Conservation (phyloP, 192 early-diverging fungal species). For the Entomortierella parvispora region DNA sequence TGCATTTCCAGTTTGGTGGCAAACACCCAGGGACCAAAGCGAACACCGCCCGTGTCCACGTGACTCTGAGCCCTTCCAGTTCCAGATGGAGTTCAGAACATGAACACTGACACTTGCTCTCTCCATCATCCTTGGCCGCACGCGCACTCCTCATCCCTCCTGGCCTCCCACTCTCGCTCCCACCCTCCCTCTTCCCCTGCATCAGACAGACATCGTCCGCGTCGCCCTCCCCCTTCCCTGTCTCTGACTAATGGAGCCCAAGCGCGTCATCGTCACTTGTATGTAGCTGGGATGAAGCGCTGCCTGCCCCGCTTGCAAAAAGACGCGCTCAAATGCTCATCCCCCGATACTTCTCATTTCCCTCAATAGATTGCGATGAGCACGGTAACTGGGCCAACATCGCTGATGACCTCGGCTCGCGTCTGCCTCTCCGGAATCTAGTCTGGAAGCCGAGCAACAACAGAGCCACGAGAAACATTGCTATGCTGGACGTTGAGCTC, state of each 20-base stretch:
- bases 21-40: too few relatives aligned
- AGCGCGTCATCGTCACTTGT: conserved; percentile 52
- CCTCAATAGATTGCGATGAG: conserved; percentile 62
- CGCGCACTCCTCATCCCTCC: not conserved
- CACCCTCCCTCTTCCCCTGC: not conserved
- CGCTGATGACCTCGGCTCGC: conserved; percentile 67
- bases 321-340: not conserved
- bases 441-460: conserved; percentile 80
- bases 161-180: not conserved
- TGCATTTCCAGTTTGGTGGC: too few relatives aligned
- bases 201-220: not conserved
- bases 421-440: conserved; percentile 85
- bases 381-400: conserved; percentile 72
- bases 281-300: not conserved
- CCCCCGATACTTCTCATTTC: not conserved
- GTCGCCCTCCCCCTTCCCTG: not conserved
- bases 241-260: conserved; percentile 31
- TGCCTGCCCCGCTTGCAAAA: not conserved
- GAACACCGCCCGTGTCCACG: too few relatives aligned
- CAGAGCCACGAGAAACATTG: conserved; percentile 68
- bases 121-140: too few relatives aligned
- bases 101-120: too few relatives aligned
- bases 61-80: too few relatives aligned
- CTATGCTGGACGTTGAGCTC: conserved; percentile 67
- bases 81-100: too few relatives aligned